Percentiles rank a stretch among this genome's conserved stretches.
Conservation (phyloP, 805 yeast genomes). For the Teunomyces barrocoloradensis region DNA sequence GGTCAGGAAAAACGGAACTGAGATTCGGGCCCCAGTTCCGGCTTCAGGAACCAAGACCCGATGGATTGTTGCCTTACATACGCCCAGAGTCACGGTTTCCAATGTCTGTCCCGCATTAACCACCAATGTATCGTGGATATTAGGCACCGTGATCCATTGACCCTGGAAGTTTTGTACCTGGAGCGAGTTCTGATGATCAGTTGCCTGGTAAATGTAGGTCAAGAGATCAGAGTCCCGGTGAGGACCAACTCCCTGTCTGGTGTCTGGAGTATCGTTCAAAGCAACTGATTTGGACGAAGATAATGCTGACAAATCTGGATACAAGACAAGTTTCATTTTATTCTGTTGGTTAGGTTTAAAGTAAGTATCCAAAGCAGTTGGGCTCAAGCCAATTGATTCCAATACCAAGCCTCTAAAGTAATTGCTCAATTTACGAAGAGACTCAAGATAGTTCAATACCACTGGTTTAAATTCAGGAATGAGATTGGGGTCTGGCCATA, state of each 20-base stretch:
- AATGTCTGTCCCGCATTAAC: conserved; percentile 62
- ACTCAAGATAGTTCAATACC: conserved; percentile 42
- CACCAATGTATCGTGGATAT: conserved; percentile 47
- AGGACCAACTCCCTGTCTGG: conserved; percentile 57
- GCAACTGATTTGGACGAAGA: conserved; percentile 20
- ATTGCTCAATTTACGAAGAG: conserved; percentile 44
- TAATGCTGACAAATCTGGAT: conserved; percentile 45
- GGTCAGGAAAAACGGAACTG: conserved; percentile 49
- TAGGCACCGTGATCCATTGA: conserved; percentile 55
- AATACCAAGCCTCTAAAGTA: conserved; percentile 47
- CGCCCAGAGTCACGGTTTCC: conserved; percentile 57
- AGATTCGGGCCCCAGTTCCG: conserved; percentile 40
- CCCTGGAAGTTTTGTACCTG: conserved; percentile 57
- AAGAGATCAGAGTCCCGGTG: conserved; percentile 66
- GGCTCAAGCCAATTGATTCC: conserved; percentile 52
- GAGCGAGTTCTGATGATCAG: conserved; percentile 45
- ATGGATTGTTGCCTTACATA: conserved; percentile 60
- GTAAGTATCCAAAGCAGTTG: conserved; percentile 44
- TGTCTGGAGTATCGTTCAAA: conserved; percentile 25
- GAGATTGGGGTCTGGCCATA: conserved; percentile 45
- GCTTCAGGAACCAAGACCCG: conserved; percentile 46
- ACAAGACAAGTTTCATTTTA: conserved; percentile 54
- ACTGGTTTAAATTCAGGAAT: conserved; percentile 45
- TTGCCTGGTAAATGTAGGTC: conserved; percentile 59
- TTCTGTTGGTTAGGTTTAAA: conserved; percentile 52